phyloP scores from a whole-genome alignment of 2,329 filamentous ascomycete genomes.

The Cladorrhinum sp. region DNA sequence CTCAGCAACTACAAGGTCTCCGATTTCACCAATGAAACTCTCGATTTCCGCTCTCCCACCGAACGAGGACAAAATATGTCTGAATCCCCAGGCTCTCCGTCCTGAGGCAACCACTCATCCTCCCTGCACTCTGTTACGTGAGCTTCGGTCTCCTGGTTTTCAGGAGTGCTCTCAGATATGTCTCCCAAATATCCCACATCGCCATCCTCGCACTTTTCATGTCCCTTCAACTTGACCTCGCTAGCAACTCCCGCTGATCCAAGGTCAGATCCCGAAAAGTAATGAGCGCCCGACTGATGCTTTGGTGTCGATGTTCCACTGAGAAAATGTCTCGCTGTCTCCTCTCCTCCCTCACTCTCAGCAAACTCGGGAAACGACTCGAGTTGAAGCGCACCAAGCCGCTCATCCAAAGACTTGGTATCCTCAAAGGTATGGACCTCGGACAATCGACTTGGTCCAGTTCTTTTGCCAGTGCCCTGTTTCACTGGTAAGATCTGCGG shows the following conservation, averaged over 20 bases:
- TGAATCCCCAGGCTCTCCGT: not conserved
- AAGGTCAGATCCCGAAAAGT: not conserved
- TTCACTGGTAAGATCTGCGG: not conserved
- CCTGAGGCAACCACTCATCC: not conserved
- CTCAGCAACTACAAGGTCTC: not conserved
- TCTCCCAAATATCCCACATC: not conserved
- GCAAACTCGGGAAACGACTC: slow-evolving; percentile 6
- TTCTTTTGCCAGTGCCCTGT: not conserved
- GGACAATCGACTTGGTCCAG: slow-evolving; percentile 7
- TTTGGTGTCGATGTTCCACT: not conserved
- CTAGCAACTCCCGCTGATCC: not conserved
- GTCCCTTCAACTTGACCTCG: not conserved
- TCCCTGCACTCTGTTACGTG: not conserved
- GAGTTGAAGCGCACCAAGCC: not conserved
- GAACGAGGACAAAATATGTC: not conserved
- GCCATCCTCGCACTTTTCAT: not conserved
- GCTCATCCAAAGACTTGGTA: not conserved
- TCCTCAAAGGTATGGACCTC: slow-evolving; percentile 6
- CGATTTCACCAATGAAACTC: not conserved
- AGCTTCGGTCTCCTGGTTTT: not conserved
- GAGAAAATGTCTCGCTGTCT: not conserved
- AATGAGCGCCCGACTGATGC: not conserved
- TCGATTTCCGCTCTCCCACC: not conserved
- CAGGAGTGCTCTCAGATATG: not conserved
- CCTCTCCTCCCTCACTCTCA: not conserved